Evolutionary conservation across 2,329 filamentous ascomycete species (phyloP), one percentile per base, ranked within the genome.

Genomic region (Ceratocystis lukuohia): DNA sequence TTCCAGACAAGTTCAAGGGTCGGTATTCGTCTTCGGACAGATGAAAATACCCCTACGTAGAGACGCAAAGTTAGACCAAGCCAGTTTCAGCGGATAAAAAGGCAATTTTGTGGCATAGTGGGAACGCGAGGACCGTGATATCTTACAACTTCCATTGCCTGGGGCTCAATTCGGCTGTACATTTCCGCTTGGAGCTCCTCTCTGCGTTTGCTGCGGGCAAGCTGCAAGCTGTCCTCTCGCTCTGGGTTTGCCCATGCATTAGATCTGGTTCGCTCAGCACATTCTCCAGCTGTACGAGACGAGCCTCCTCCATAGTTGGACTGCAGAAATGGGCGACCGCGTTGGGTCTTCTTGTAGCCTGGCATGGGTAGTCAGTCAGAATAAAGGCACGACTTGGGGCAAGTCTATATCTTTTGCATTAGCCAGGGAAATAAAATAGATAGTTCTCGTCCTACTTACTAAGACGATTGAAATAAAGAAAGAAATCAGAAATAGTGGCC

Each of bases 91-190:
- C 10, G 8, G 8, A 12, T 12, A 3, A 4, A 37, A 37, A 12
- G 33, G 1, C 33, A 12, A 1, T 1, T 6, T 59, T n/a, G 28
- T 2, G 6, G 12, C 12, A 33, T 7, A 7, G 28, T 17, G 7
- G 7, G 4, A 59, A 33, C 12, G 15, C 15, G 4, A 7, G 12
- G 25, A 3, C 7, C 17, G 28, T 15, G 28, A 33, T 33, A 25
- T 33, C 53, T 33, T 59, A 59, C 53, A 33, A 59, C 53, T 59
- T 59, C 53, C 53, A 59, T 59, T 59, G 53, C 25, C n/a, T 33
- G 53, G 22, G 53, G 53, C 12, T 59, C 53, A 33, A 59, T 59
- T 20, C n/a, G 53, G 2, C 17, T 59, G 28, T 59, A 59, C 2
- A 59, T 37, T 30, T 59, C 28, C 7, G 5, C 2, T 1, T 17